Base-by-base conservation (phyloP, 805 yeast genomes). In the Metschnikowia chrysomelidarum region DNA sequence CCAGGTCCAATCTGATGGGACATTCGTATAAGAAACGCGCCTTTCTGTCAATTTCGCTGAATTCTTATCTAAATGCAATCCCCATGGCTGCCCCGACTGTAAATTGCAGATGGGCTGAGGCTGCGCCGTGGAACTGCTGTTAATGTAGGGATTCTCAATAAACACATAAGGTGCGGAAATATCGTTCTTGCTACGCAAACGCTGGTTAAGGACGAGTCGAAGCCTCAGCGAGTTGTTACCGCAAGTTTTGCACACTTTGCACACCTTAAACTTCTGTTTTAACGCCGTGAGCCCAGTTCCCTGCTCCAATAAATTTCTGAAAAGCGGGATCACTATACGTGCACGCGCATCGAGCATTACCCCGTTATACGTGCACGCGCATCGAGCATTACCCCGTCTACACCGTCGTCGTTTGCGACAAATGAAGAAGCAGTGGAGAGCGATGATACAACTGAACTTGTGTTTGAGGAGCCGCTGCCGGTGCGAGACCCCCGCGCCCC, bases 1-100 rank as follows among this genome's bases (percentile, higher is more conserved):
- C 78, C 78, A 72, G 18, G 62, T 67, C 78, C 78, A 72, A 51
- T 72, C 76, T 19, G 47, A 36, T 2, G 53, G 50, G 17, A 43
- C 45, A 12, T 29, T 38, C 11, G 16, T 38, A 10, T 32, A 30
- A 5, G 36, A 27, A 25, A 18, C 32, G 15, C 40, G 26, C 12
- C 40, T 21, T 19, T 31, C 40, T 18, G 30, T n/a, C n/a, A n/a
- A n/a, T n/a, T n/a, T n/a, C 17, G 36, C 17, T 6, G 29, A 15
- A 8, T 14, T 23, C 19, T 39, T 31, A 24, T 27, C 27, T 5
- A n/a, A n/a, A n/a, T n/a, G n/a, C n/a, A n/a, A n/a, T n/a, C n/a
- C n/a, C n/a, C n/a, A 7, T 20, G 19, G 4, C 24, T 13, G 15
- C 23, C 10, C 9, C 16, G 35, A 7, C 43, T 31, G 27, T 16